Base-by-base conservation (phyloP, 495 filamentous ascomycete genomes). In the Aspergillus sparsus region DNA sequence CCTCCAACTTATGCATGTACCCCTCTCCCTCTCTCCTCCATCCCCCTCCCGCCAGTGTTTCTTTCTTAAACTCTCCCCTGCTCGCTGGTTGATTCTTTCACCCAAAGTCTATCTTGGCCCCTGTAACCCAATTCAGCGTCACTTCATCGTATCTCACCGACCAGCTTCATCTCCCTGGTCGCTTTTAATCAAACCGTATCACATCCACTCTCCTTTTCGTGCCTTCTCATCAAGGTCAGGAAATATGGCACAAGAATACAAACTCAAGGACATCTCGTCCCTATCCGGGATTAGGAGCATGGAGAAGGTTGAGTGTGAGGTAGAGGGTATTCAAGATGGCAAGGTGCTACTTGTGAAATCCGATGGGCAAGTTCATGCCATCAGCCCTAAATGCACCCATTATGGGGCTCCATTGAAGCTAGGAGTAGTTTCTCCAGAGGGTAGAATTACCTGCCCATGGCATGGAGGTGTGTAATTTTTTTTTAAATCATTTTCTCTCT, bases 401-500 rank as follows among this genome's bases (percentile, higher is more conserved):
- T 97, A 93, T 70, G 92, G 89, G 5, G 94, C 93, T 5, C 95
- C 94, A 7, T 76, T 98, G 64, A 86, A 87, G 62, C 84, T 87
- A 49, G 94, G 94, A 37, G 85, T 98, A 11, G 74, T 98, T 49
- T 88, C 89, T 4, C 85, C 84, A 5, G 87, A 92, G 64, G 94
- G 94, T 1, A 77, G 91, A 49, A 74, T 98, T 35, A 95, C 90
- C 13, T 98, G 94, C 71, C 89, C 93, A 1, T 98, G 95, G 94
- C 92, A 97, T 72, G 92, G 92, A 77, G 90, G 90, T 93, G 71
- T 39, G 80, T 76, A 32, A n/a, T n/a, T n/a, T 41, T 44, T 33
- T 53, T 15, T 31, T 15, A 1, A 27, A 27, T 27, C 21, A 27
- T 16, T 35, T 36, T 47, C 15, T 47, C 15, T 16, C 27, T 4